Conservation (phyloP, 2,329 filamentous ascomycete genomes). For the Claviceps sp. region DNA sequence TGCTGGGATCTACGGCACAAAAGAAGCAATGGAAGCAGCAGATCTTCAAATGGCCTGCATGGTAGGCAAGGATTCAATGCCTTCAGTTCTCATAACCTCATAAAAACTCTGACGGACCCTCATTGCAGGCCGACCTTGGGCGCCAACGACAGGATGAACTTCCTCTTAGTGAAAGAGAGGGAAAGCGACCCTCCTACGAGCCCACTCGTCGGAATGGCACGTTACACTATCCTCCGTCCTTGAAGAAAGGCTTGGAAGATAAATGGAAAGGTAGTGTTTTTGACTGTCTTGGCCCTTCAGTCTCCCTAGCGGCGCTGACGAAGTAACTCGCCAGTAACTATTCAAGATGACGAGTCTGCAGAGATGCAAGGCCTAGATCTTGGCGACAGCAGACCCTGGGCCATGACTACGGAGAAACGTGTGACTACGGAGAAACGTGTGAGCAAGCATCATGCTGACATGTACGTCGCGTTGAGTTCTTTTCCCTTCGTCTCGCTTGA, state of each 20-base stretch:
- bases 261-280: constrained; percentile 11
- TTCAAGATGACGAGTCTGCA: constrained; percentile 12
- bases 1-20: too few species aligned
- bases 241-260: constrained; percentile 6
- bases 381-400: constrained; percentile 12
- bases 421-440: constrained; percentile 5
- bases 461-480: constrained; percentile 3
- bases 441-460: constrained; percentile 2
- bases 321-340: constrained; percentile 6
- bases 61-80: neutral
- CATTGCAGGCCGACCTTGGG: constrained; percentile 12
- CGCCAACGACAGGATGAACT: constrained; percentile 12
- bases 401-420: constrained; percentile 6
- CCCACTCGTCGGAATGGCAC: constrained; percentile 5
- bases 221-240: constrained; percentile 5
- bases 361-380: constrained; percentile 11
- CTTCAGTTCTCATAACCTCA: neutral
- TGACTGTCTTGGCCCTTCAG: neutral
- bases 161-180: constrained; percentile 8
- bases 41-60: constrained; percentile 2
- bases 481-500: neutral
- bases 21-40: neutral
- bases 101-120: neutral
- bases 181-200: constrained; percentile 8
- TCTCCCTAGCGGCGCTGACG: neutral